Evolutionary conservation across 345 rosid genomes (phyloP).

Genomic region (Pugionium cornutum): DNA sequence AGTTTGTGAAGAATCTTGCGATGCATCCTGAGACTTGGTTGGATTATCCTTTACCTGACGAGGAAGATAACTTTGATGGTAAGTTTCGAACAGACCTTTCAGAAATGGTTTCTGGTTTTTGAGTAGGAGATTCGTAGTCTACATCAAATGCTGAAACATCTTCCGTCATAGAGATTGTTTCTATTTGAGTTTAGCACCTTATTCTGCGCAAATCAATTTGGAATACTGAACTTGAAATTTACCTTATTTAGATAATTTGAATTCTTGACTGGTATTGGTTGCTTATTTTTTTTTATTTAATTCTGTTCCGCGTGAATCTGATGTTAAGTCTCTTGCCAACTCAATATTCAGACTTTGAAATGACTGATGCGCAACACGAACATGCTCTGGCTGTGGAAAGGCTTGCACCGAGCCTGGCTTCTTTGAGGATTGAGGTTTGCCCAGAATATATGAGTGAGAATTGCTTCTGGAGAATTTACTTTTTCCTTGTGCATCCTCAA

Average conservation of each 20-base stretch:
- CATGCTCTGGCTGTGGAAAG: slow-evolving; percentile 76
- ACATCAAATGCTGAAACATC: not conserved
- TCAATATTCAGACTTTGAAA: slow-evolving; percentile 61
- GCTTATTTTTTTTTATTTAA: too few species aligned
- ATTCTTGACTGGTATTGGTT: too few species aligned
- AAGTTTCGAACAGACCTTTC: slow-evolving; percentile 17
- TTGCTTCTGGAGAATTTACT: slow-evolving; percentile 96
- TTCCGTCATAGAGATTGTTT: too few species aligned
- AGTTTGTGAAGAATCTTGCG: slow-evolving; percentile 67
- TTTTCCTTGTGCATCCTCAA: slow-evolving; percentile 87
- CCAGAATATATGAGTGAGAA: slow-evolving; percentile 85
- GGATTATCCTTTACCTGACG: slow-evolving; percentile 80
- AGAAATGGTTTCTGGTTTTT: not conserved
- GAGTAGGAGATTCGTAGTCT: not conserved
- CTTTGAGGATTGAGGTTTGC: slow-evolving; percentile 83
- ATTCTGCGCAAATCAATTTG: not conserved
- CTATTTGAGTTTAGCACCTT: too few species aligned
- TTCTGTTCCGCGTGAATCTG: too few species aligned
- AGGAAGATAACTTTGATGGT: slow-evolving; percentile 72
- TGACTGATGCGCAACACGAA: slow-evolving; percentile 78
- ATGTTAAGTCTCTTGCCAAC: not conserved
- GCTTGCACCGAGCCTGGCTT: slow-evolving; percentile 71
- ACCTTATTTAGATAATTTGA: too few species aligned
- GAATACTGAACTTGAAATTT: too few species aligned
- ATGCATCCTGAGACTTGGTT: slow-evolving; percentile 92